A percentile compares a stretch with the other conserved stretches of the same genome.
Conservation (phyloP, 225 moss, liverwort and hornwort species). For the Pseudoscleropodium purum region DNA sequence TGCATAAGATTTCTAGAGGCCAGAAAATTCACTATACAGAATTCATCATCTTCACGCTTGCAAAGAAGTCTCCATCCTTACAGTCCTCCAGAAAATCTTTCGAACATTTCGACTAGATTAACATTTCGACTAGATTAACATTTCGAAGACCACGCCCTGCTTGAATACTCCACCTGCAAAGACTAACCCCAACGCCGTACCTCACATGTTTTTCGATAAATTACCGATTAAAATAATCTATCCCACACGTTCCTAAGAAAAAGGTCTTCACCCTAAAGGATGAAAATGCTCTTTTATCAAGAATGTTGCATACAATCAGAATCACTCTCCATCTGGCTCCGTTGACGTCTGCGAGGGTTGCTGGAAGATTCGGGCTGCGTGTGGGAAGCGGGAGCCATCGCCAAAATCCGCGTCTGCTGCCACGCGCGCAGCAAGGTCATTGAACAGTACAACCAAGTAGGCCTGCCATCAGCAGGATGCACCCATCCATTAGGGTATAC, state of each 20-base stretch:
- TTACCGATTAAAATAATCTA: neutral
- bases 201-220: neutral
- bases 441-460: conserved; percentile 99
- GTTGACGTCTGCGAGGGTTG: conserved; percentile 70
- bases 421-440: conserved; percentile 99
- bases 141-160: neutral
- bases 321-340: conserved; percentile 87
- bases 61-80: neutral
- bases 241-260: neutral
- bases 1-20: neutral
- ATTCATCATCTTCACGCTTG: neutral
- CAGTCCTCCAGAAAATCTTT: neutral
- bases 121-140: neutral
- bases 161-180: neutral
- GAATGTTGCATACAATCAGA: conserved; percentile 41
- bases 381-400: conserved; percentile 81
- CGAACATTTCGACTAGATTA: neutral
- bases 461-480: conserved; percentile 99
- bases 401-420: conserved; percentile 98
- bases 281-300: neutral
- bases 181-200: neutral
- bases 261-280: neutral
- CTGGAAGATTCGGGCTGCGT: conserved; percentile 84
- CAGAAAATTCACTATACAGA: neutral
- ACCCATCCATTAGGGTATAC: conserved; percentile 97